Conservation (phyloP, 23 red algal species). For the Gracilaria gracilis region DNA sequence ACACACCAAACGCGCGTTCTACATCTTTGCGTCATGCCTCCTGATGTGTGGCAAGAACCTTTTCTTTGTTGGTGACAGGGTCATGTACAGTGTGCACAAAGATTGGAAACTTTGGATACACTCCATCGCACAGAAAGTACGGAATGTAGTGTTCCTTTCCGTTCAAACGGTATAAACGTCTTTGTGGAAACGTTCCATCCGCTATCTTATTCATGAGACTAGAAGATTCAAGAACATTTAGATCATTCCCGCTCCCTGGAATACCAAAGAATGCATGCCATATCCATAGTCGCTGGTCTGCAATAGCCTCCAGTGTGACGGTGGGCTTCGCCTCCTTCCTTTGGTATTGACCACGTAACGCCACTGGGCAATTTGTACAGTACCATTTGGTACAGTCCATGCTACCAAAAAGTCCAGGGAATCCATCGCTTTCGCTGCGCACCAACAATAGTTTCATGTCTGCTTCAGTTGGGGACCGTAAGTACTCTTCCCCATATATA, state of each 20-base stretch:
- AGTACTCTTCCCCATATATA: slow-evolving; percentile 20
- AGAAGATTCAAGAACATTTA: slow-evolving; percentile 56
- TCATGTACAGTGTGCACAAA: slow-evolving; percentile 29
- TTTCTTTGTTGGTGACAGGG: slow-evolving; percentile 3
- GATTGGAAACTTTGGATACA: slow-evolving; percentile 24
- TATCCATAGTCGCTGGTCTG: slow-evolving; percentile 28
- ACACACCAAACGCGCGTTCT: slow-evolving; percentile 12
- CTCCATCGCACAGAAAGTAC: slow-evolving; percentile 14
- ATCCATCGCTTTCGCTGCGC: background rate
- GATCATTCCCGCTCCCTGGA: slow-evolving; percentile 41
- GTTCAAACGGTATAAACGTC: background rate
- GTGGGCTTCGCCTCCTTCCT: slow-evolving; percentile 16
- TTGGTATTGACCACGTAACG: slow-evolving; percentile 14
- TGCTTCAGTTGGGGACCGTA: slow-evolving; percentile 17
- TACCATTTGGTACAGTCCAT: slow-evolving; percentile 46
- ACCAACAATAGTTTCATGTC: slow-evolving; percentile 16
- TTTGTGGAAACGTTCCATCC: slow-evolving; percentile 3
- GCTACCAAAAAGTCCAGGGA: slow-evolving; percentile 44
- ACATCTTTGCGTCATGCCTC: slow-evolving; percentile 31
- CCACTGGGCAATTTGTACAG: slow-evolving; percentile 28
- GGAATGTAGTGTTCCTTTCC: slow-evolving; percentile 25
- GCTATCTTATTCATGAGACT: slow-evolving; percentile 12
- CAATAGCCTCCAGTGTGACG: slow-evolving; percentile 39
- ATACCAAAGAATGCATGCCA: slow-evolving; percentile 52
- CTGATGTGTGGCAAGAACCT: slow-evolving; percentile 9